Base-by-base conservation (phyloP, 768 basidiomycete genomes). In the Trametes punicea region DNA sequence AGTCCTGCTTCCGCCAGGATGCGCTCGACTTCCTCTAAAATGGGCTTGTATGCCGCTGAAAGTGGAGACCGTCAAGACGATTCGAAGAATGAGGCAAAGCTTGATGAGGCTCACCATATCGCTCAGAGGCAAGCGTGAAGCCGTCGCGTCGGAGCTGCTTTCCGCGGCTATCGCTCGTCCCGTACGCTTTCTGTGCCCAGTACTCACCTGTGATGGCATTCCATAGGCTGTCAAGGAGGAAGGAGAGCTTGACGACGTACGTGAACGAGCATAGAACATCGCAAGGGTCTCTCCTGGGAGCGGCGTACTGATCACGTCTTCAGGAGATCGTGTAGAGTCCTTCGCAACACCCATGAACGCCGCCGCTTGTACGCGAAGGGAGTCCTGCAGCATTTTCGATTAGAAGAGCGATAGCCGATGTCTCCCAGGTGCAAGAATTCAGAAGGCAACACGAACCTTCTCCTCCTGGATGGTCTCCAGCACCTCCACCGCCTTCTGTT, bases 221-320 rank as follows among this genome's bases (percentile, higher is more conserved):
- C 39, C 23, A 25, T 21, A 40, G 27, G 5, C n/a, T 8, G 15
- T 20, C 31, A 20, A 7, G 33, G 33, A 46, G 3, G 11, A n/a
- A 6, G 7, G 33, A 11, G 10, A 6, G 20, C 6, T 8, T 9
- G 4, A 2, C 16, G 10, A 75, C 87, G 62, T 67, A 87, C 90
- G 81, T 16, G 88, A 85, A 7, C 92, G 82, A 5, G 87, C 83
- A 63, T 93, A 95, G 68, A 95, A 95, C 70, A 79, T 77, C 0
- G 90, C 85, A 7, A 94, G 71, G 0, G 88, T 88, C 69, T 96
- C 93, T 10, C 91, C 90, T 0, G 91, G 90, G 3, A 87, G 74
- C 0, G 93, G 93, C 0, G 91, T 93, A 62, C 85, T 88, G 25
- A 88, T 66, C 0, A 81, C 69, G 56, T 93, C 90, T 65, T 93